Base-by-base conservation (phyloP, 2,329 filamentous ascomycete genomes). In the Chrysosporium keratinophilum region DNA sequence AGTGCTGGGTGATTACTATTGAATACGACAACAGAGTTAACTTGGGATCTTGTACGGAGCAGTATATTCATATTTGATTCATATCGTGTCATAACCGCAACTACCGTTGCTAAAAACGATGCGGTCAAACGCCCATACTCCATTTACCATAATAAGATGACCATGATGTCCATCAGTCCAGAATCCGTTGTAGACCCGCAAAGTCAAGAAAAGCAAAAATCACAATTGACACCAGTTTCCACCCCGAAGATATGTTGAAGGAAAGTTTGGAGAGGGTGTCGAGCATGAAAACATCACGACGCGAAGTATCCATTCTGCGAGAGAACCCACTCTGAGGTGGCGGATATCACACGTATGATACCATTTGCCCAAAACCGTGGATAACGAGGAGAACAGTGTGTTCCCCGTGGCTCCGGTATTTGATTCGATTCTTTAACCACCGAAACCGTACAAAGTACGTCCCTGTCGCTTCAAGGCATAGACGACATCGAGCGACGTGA, bases 371-470 rank as follows among this genome's bases (percentile, higher is more conserved):
- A 28, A 7, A 3, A 28, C 7, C 23, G 23, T 7, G n/a, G 23
- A 28, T 28, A 28, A 28, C 23, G 23, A 28, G 23, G 23, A 28
- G 3, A 28, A 7, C n/a, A n/a, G n/a, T n/a, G 7, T 28, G 23
- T 28, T 28, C 23, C 23, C 23, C 23, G 23, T 28, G 23, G 23
- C 23, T 28, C 23, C 3, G 23, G 3, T 28, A 7, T 7, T 28
- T 28, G 41, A 44, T 23, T 17, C 34, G 40, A n/a, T 34, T 39
- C 20, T 66, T 82, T 87, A 91, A 80, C 86, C 87, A 80, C 87
- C 87, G 80, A 90, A 90, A 78, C 87, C 86, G 79, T 90, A 91
- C 61, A 90, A 84, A 69, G 86, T 87, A 71, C 78, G 78, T 67
- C 78, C 78, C 75, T 81, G 78, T 69, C 78, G 71, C 77, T 81